Evolutionary conservation across 2,329 filamentous ascomycete species (phyloP).

Genomic region (Rasamsonia emersonii): DNA sequence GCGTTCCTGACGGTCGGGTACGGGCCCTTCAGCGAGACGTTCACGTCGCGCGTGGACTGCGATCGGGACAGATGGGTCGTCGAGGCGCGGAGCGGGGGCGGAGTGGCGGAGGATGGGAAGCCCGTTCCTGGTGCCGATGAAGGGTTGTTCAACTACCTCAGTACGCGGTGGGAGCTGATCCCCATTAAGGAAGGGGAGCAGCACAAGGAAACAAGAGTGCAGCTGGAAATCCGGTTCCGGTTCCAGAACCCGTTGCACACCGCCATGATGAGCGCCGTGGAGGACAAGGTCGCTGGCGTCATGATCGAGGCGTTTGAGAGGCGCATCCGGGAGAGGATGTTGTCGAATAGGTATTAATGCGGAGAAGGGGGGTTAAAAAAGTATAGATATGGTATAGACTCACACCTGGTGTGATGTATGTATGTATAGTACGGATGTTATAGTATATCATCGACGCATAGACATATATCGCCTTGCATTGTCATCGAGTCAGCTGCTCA

Average conservation of each 20-base stretch:
- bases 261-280: conserved; percentile 69
- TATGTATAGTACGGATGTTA: too few species aligned
- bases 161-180: conserved; percentile 36
- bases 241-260: conserved; percentile 87
- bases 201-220: conserved; percentile 58
- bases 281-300: conserved; percentile 71
- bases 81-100: conserved; percentile 54
- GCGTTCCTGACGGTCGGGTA: conserved; percentile 80
- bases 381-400: too few species aligned
- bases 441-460: too few species aligned
- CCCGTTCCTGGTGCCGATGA: conserved; percentile 37
- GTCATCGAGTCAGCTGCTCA: too few species aligned
- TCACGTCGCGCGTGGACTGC: conserved; percentile 72
- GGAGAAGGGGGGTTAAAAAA: too few species aligned
- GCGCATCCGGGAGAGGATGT: conserved; percentile 51
- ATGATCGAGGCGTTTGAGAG: conserved; percentile 95
- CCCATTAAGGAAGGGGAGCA: conserved; percentile 20
- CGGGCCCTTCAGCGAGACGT: conserved; percentile 73
- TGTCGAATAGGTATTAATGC: not conserved
- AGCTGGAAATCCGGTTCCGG: conserved; percentile 67
- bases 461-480: too few species aligned
- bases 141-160: conserved; percentile 37
- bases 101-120: conserved; percentile 54
- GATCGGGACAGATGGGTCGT: conserved; percentile 58
- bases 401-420: too few species aligned